These are phyloP conservation scores for Staphylotrichum tortipilum DNA, from an alignment of 495 filamentous ascomycete genomes.

Conservation along the genomic window DNA sequence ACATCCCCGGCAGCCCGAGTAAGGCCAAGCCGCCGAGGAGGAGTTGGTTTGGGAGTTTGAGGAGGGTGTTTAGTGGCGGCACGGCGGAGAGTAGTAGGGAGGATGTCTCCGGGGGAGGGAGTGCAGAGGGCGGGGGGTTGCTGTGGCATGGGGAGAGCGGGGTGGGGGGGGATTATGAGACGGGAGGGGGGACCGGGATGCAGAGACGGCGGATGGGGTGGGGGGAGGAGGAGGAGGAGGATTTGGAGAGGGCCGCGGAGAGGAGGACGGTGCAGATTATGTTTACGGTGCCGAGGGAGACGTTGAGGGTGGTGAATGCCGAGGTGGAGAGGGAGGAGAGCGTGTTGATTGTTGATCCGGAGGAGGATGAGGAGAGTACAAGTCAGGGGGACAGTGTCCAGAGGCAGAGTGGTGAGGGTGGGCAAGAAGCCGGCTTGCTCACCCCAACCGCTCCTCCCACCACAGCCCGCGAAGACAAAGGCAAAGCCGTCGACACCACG, in stretches of 20 bases:
- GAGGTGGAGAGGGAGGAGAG: conserved; percentile 40
- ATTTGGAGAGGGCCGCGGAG: conserved; percentile 76
- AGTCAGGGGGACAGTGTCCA: neutral
- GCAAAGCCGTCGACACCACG: neutral
- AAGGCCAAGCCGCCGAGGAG: conserved; percentile 32
- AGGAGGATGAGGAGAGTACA: conserved; percentile 4
- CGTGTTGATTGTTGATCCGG: conserved; percentile 23
- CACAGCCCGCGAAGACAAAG: neutral
- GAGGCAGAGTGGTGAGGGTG: neutral
- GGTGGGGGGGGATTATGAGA: no score
- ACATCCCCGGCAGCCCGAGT: conserved; percentile 35
- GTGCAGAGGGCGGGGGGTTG: conserved; percentile 17
- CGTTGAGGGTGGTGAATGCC: conserved; percentile 77
- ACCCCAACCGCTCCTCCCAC: no score
- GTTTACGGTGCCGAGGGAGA: conserved; percentile 83
- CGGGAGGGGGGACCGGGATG: conserved; percentile 29
- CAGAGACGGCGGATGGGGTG: neutral
- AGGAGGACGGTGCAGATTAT: conserved; percentile 80
- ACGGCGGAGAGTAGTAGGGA: conserved; percentile 10
- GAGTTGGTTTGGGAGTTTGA: conserved; percentile 43
- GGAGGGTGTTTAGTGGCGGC: conserved; percentile 33
- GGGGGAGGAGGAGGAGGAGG: conserved; percentile 40
- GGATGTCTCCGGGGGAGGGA: conserved; percentile 11
- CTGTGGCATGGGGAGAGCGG: no score
- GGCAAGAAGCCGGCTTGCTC: neutral